Evolutionary conservation across 352 stramenopile genomes (phyloP).

Genomic region (Phytophthora uliginosa): DNA sequence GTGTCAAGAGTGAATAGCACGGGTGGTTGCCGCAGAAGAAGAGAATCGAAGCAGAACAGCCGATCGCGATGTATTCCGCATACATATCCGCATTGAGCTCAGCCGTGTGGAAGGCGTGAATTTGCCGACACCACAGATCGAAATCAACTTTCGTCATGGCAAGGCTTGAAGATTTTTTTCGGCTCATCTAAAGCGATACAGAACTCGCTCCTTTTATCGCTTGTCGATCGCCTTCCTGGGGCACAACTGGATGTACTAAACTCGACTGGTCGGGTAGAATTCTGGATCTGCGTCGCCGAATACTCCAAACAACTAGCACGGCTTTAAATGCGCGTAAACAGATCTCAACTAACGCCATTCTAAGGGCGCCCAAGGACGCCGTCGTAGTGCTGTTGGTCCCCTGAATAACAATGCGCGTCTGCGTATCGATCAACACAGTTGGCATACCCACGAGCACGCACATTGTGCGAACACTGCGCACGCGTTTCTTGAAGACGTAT

Average conservation of each 20-base stretch:
- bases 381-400: conserved; percentile 22
- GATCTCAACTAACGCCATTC: conserved; percentile 45
- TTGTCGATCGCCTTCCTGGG: background rate
- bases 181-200: background rate
- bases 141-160: background rate
- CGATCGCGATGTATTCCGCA: conserved; percentile 52
- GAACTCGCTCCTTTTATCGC: background rate
- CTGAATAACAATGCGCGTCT: conserved; percentile 43
- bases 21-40: conserved; percentile 40
- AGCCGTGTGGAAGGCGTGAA: conserved; percentile 18
- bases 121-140: conserved; percentile 22
- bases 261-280: background rate
- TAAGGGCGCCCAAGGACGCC: conserved; percentile 23
- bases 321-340: conserved; percentile 33
- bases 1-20: conserved; percentile 24
- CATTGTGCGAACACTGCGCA: conserved; percentile 32
- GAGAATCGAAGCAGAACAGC: conserved; percentile 34
- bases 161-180: background rate
- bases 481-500: conserved; percentile 22
- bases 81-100: conserved; percentile 39
- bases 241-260: background rate
- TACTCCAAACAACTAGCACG: conserved; percentile 15
- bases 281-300: conserved; percentile 1
- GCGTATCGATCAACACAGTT: conserved; percentile 54
- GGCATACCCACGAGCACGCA: conserved; percentile 44